These are phyloP conservation scores for Jatropha multifida DNA, from an alignment of 441 rosid genomes.

Conservation along the genomic window DNA sequence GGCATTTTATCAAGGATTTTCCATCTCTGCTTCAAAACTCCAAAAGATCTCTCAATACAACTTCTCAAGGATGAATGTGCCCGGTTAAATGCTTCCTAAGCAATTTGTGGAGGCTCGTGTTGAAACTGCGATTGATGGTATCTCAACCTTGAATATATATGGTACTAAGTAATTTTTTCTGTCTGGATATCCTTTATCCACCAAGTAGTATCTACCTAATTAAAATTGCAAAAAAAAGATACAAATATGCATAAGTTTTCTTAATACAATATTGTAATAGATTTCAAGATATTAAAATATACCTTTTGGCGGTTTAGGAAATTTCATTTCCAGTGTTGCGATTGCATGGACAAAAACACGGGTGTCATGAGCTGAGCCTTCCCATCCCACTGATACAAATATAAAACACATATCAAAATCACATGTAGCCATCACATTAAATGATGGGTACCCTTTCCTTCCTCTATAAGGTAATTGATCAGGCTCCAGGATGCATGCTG, in stretches of 20 bases:
- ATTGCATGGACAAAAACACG: not conserved
- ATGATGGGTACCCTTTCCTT: not conserved
- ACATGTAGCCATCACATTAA: not conserved
- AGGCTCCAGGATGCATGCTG: not conserved
- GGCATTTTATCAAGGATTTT: no score
- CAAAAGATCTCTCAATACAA: not conserved
- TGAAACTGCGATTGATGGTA: not conserved
- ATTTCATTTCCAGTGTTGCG: not conserved
- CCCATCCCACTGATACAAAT: no score
- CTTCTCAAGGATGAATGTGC: not conserved
- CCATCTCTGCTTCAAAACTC: not conserved
- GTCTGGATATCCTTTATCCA: not conserved
- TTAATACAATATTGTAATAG: no score
- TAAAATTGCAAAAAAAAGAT: not conserved
- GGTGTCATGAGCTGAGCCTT: no score
- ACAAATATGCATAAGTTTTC: not conserved
- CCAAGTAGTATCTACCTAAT: not conserved
- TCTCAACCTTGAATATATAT: not conserved
- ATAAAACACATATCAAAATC: not conserved
- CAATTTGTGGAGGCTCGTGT: not conserved
- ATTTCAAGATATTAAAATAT: no score
- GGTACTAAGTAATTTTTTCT: not conserved
- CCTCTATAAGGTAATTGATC: not conserved
- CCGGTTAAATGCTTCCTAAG: not conserved
- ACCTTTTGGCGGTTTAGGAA: not conserved